Base-by-base conservation (phyloP, 805 yeast genomes). In the Starmerella sp. region DNA sequence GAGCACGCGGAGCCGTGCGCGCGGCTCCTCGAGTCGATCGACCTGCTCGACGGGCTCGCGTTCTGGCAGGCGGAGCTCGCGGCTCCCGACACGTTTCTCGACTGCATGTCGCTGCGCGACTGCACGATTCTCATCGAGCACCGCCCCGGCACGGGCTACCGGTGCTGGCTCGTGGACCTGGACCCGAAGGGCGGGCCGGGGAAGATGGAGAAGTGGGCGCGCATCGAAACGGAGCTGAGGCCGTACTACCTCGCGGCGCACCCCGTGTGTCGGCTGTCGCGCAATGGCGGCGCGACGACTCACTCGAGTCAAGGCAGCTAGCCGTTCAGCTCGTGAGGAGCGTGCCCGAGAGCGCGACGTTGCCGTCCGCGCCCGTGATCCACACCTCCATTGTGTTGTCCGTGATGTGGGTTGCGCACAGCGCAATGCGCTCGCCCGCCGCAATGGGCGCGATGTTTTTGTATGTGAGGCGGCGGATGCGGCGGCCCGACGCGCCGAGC, bases 81-180 rank as follows among this genome's bases (percentile, higher is more conserved):
- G 5, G 11, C 41, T 1, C 22, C n/a, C 6, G 31, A 34, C 9
- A 15, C 8, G 15, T 34, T 46, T 5, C 8, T 34, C 13, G 51
- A 53, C 14, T 48, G 55, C 5, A 80, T 80, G 84, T 71, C 83
- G 0, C 65, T 75, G 35, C 69, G 85, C 37, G 85, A 80, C 63
- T 80, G 80, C 31, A 80, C 83, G 0, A 61, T 81, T 15, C 74
- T 80, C 51, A 59, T 79, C 15, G 74, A 75, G 51, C 51, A 66
- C 66, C 4, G 43, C 1, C 64, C 62, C 13, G 59, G 57, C 2
- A 63, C 59, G 41, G 71, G 66, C 41, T 63, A 75, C 15, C 65
- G 74, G 9, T 69, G 76, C 36, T 70, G 70, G 57, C 64, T 80
- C 17, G 77, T 76, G 54, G 84, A 79, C 62, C 66, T 79, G 48